Evolutionary conservation across 1,139 yeast species (phyloP).

Genomic region (Lodderomyces metapsilosis): DNA sequence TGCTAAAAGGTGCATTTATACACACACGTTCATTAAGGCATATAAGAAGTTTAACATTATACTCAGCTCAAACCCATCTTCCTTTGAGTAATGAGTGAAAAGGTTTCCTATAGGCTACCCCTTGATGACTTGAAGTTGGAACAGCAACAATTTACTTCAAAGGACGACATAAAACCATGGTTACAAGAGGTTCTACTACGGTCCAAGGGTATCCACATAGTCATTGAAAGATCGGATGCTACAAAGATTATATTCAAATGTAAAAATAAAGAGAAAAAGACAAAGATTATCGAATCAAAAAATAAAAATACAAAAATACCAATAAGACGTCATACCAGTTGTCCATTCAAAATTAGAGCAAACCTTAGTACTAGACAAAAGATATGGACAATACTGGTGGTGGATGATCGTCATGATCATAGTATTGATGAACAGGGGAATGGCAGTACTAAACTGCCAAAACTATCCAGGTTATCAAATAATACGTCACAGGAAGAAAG

Average conservation of each 20-base stretch:
- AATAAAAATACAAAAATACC: conserved; percentile 11
- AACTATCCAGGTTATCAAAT: no score
- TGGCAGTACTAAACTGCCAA: not conserved
- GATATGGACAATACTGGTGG: conserved; percentile 60
- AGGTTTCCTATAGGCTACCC: conserved; percentile 10
- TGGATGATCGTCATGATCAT: conserved; percentile 54
- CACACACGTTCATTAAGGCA: not conserved
- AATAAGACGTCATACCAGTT: conserved; percentile 32
- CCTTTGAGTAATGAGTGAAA: conserved; percentile 7
- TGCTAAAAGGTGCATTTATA: not conserved
- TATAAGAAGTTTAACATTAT: not conserved
- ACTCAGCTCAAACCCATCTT: not conserved
- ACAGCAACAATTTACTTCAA: conserved; percentile 17
- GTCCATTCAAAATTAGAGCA: conserved; percentile 72
- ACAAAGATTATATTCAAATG: conserved; percentile 71
- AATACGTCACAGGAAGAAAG: no score
- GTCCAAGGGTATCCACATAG: conserved; percentile 56
- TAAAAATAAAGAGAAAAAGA: conserved; percentile 35
- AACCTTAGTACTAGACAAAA: conserved; percentile 56
- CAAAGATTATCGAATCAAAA: conserved; percentile 17
- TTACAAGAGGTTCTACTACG: conserved; percentile 45
- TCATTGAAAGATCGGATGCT: conserved; percentile 69
- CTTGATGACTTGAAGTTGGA: conserved; percentile 18
- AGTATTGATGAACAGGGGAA: conserved; percentile 12
- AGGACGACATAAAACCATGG: conserved; percentile 65